phyloP scores from a whole-genome alignment of 139 green algal genomes.

The Astrephomene gubernaculifera region DNA sequence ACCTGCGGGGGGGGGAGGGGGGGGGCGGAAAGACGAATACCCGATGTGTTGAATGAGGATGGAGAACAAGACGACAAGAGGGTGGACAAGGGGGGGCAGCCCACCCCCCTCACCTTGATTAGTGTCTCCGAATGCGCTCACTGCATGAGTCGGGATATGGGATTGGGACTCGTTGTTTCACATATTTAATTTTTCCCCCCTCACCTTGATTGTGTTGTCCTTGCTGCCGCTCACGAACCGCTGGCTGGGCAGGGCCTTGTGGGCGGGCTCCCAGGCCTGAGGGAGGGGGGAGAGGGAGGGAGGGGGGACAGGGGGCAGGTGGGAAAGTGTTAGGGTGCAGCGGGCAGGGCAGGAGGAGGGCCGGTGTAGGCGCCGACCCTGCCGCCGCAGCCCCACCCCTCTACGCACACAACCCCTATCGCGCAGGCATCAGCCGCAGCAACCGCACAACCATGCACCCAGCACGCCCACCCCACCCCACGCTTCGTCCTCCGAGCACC shows the following conservation, averaged over 20 bases:
- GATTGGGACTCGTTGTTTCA: too few relatives aligned
- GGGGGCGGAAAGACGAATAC: neutral
- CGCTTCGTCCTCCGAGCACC: too few relatives aligned
- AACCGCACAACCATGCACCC: too few relatives aligned
- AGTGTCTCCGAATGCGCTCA: neutral
- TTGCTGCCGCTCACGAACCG: constrained; percentile 85
- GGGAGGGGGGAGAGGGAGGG: neutral
- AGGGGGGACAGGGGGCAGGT: neutral
- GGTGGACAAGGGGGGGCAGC: neutral
- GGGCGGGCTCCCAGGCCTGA: constrained; percentile 94
- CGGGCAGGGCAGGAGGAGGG: neutral
- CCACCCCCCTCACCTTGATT: neutral
- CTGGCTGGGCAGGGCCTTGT: constrained; percentile 78
- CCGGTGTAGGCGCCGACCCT: too few relatives aligned
- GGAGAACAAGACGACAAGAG: neutral
- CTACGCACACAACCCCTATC: too few relatives aligned
- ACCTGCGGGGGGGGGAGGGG: constrained; percentile 27
- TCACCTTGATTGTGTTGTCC: constrained; percentile 86
- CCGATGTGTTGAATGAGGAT: neutral
- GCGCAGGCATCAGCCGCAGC: too few relatives aligned
- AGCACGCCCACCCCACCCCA: too few relatives aligned
- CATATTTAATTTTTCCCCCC: too few relatives aligned
- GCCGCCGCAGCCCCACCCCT: too few relatives aligned
- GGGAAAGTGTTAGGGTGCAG: too few relatives aligned
- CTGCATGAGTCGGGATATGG: too few relatives aligned